Base-by-base conservation (phyloP, 2,329 filamentous ascomycete genomes). In the Xylaria sp. region DNA sequence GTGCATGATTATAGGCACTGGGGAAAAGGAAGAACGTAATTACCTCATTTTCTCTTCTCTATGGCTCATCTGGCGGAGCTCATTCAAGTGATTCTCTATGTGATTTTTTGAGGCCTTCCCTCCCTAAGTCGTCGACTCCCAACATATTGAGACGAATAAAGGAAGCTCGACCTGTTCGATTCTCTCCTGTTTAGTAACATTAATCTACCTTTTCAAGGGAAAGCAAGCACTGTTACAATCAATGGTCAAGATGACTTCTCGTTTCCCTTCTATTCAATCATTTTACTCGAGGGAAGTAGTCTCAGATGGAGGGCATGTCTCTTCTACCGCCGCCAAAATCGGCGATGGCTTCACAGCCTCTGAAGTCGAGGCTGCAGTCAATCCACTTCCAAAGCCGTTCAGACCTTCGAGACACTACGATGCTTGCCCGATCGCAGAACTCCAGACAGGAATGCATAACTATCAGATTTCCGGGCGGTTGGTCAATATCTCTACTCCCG, bases 401-500 rank as follows among this genome's bases (percentile, higher is more conserved):
- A 76, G 80, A 25, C 86, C 86, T 0, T 75, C 78, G 2, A 78
- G 82, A 15, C 77, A 81, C 8, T 88, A 88, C 65, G 80, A 86
- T 65, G 81, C 85, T 67, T 76, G 81, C 1, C 76, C 80, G 3
- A 86, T 90, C 39, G 80, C 78, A 7, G 76, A 83, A 4, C 79
- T 90, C 0, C 71, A 84, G 44, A 80, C 84, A 1, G 88, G 88
- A 0, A 85, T 85, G 0, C 79, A 79, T 39, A 80, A 84, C 60
- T 82, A 89, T 37, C 81, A 81, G 2, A 85, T 90, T 66, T 82
- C 81, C 44, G 88, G 88, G 1, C 81, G 88, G 34, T 76, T 90
- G 13, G 86, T 87, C 12, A 89, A 89, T 75, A 83, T 88, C 70
- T 84, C 86, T 37, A 78, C 82, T 7, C 44, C 70, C 44, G 67